Evolutionary conservation across 2,329 filamentous ascomycete species (phyloP).

Genomic region (Akanthomyces uredinophilus): DNA sequence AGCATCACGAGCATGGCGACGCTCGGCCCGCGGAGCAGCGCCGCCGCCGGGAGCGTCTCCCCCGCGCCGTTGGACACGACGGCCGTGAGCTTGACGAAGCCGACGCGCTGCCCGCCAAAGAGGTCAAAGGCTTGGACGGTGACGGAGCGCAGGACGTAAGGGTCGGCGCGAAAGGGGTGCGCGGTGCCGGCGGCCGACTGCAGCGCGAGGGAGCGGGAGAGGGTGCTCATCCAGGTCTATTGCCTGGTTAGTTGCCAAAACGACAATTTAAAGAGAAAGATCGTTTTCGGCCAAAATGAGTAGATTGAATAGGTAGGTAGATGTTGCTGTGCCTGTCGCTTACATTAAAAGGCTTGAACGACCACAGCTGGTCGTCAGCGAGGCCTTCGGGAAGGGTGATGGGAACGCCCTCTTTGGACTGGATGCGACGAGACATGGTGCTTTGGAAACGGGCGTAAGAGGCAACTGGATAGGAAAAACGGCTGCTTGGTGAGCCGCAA

Average conservation of each 20-base stretch:
- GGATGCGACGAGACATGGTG: slow-evolving; percentile 7
- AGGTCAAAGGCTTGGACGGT: slow-evolving; percentile 50
- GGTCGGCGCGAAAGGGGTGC: slow-evolving; percentile 50
- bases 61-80: slow-evolving; percentile 41
- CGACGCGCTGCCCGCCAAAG: slow-evolving; percentile 43
- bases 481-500: neutral
- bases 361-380: slow-evolving; percentile 38
- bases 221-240: slow-evolving; percentile 45
- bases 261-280: no score
- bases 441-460: neutral
- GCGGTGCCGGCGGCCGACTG: slow-evolving; percentile 31
- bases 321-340: slow-evolving; percentile 9
- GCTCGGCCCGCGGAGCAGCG: slow-evolving; percentile 55
- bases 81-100: slow-evolving; percentile 53
- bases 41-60: slow-evolving; percentile 47
- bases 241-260: neutral
- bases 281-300: neutral
- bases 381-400: slow-evolving; percentile 42
- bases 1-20: slow-evolving; percentile 57
- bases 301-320: no score
- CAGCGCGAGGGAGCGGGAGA: slow-evolving; percentile 41
- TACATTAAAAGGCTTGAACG: slow-evolving; percentile 48
- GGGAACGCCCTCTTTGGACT: slow-evolving; percentile 27
- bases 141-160: slow-evolving; percentile 47
- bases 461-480: neutral